Evolutionary conservation across 768 basidiomycete species (phyloP), one percentile per base, ranked within the genome.

Genomic region (Chiua virens): DNA sequence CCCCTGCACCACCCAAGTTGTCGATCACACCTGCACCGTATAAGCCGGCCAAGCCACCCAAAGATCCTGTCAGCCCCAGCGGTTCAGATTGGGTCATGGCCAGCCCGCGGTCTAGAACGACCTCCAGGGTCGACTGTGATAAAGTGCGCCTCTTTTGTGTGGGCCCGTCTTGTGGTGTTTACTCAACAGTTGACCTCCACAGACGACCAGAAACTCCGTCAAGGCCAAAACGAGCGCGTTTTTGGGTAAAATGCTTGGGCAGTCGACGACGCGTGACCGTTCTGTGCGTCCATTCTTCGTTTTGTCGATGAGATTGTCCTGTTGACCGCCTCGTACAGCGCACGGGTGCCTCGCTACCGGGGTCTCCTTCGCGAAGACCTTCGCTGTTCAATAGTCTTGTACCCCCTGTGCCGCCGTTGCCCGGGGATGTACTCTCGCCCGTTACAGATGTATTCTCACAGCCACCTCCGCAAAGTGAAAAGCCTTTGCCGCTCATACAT

Each of bases 211-310:
- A 65, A 78, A 81, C 11, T 83, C 88, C 7, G 84, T 92, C 50
- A 73, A 87, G 55, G 79, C 82, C 34, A 92, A 89, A 66, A 89
- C 88, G n/a, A 87, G 80, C 60, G 87, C 87, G 41, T 84, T 92
- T 64, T 74, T 87, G 56, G 88, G 87, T 3, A 90, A 85, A 69
- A 86, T 92, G 83, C 70, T 86, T 35, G 87, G 88, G 4, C 79
- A 85, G 58, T 75, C 72, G 42, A 78, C 78, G 28, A 76, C 81
- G 27, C 77, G 87, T 43, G 87, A 89, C 65, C 81, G 86, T 69
- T 83, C 83, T 47, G 87, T 89, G 69, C 65, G 78, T 67, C 55
- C 10, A 8, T 21, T 54, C 21, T 8, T 18, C 30, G 2, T 51
- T 23, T 47, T 49, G 35, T 42, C 23, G 49, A 54, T 42, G 49